Conservation (phyloP, 768 basidiomycete genomes). For the Lyophyllum shimeji region DNA sequence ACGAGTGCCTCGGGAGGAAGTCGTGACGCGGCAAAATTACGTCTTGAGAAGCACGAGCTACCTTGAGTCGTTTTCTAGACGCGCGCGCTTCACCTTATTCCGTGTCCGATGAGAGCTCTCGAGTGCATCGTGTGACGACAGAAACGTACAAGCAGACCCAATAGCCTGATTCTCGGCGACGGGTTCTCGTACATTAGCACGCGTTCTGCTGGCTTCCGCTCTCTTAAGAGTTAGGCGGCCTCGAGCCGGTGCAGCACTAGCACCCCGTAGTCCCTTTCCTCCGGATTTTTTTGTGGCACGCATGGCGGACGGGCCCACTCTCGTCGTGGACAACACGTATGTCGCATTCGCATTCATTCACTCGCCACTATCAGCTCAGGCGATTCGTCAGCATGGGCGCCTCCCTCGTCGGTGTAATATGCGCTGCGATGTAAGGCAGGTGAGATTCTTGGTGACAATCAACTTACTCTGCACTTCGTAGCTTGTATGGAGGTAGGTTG, state of each 20-base stretch:
- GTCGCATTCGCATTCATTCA: conserved; percentile 13
- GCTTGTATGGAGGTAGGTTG: conserved; percentile 52
- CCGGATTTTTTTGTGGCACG: neutral
- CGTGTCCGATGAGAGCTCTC: conserved; percentile 9
- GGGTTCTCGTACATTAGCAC: conserved; percentile 21
- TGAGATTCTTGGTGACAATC: neutral
- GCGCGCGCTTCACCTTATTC: conserved; percentile 10
- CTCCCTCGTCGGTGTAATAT: conserved; percentile 48
- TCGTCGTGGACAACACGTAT: conserved; percentile 36
- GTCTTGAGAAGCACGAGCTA: conserved; percentile 11
- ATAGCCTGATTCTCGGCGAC: conserved; percentile 11
- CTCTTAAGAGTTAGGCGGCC: conserved; percentile 25
- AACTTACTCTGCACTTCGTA: conserved; percentile 17
- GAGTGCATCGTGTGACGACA: conserved; percentile 14
- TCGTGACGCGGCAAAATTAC: conserved; percentile 11
- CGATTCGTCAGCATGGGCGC: conserved; percentile 43
- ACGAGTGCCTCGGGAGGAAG: neutral
- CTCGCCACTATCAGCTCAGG: conserved; percentile 2
- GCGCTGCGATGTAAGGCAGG: conserved; percentile 41
- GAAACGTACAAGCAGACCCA: conserved; percentile 15
- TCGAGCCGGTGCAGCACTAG: conserved; percentile 15
- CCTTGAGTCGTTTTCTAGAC: conserved; percentile 12
- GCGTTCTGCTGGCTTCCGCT: conserved; percentile 15
- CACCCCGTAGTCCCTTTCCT: conserved; percentile 15
- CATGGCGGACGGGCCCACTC: conserved; percentile 18